Percentiles rank a stretch among this genome's conserved stretches.
Evolutionary conservation across 2,329 filamentous ascomycete genomes (phyloP).

Genomic region (Sporothrix protearum): DNA sequence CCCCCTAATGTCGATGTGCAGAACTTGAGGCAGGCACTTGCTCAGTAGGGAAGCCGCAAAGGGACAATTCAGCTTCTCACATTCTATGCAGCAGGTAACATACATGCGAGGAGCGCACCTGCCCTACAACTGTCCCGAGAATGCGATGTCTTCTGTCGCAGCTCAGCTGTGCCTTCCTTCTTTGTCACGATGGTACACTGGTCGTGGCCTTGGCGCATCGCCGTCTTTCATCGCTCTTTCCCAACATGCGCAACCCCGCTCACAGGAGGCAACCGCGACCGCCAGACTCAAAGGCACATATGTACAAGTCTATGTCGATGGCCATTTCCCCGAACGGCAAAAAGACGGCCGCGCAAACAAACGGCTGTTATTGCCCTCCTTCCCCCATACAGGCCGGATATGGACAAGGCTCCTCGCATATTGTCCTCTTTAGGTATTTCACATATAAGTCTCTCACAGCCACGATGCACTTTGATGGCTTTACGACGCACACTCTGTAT

Average conservation of each 20-base stretch:
- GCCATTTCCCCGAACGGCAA: not conserved
- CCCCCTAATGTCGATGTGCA: not conserved
- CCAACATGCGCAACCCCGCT: not conserved
- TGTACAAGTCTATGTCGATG: not conserved
- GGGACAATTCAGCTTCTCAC: not conserved
- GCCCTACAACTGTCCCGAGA: not conserved
- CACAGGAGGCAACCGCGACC: not conserved
- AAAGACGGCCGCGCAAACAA: not conserved
- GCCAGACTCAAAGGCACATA: too few relatives aligned
- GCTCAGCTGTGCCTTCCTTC: not conserved
- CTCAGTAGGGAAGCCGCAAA: not conserved
- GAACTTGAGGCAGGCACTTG: not conserved
- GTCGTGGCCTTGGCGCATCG: not conserved
- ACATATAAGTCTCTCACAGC: not conserved
- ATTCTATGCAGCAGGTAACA: not conserved
- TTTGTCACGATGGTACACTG: not conserved
- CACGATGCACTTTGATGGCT: not conserved
- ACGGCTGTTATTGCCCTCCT: not conserved
- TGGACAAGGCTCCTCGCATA: not conserved
- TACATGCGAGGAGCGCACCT: not conserved
- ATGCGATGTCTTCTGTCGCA: not conserved
- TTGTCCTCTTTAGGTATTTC: not conserved
- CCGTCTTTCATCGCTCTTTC: conserved; percentile 1
- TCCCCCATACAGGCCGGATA: not conserved
- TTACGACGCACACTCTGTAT: not conserved